These are phyloP conservation scores for Lithocarpus polystachyus DNA, from an alignment of 306 rosid species.

Conservation along the genomic window DNA sequence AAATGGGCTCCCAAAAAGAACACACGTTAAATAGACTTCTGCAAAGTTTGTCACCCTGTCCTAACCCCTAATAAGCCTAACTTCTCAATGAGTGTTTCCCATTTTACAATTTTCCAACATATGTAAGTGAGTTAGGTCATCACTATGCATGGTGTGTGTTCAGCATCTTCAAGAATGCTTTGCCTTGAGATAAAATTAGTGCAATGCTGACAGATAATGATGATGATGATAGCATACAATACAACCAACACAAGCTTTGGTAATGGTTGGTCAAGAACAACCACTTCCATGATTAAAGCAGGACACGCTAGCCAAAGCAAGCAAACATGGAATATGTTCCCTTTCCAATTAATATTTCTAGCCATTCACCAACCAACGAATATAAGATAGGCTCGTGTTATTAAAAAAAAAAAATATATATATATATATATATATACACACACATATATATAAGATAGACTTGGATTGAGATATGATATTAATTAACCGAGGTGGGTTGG, in stretches of 20 bases:
- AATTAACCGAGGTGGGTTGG: too few relatives aligned
- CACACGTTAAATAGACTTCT: too few relatives aligned
- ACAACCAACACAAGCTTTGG: neutral
- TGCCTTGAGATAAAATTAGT: neutral
- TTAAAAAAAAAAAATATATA: too few relatives aligned
- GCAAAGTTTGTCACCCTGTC: neutral
- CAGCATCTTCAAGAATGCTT: neutral
- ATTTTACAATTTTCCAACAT: neutral
- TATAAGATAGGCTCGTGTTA: too few relatives aligned
- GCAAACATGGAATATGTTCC: neutral
- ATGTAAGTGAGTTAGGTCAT: too few relatives aligned
- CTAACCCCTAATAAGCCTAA: neutral
- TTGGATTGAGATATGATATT: too few relatives aligned
- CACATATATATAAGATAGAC: too few relatives aligned
- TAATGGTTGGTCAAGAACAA: neutral
- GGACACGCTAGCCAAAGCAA: neutral
- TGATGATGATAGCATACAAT: neutral
- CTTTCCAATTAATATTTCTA: neutral
- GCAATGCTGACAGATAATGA: neutral
- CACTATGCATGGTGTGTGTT: too few relatives aligned
- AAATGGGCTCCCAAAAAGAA: too few relatives aligned
- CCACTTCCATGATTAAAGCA: slow-evolving; percentile 5
- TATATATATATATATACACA: too few relatives aligned
- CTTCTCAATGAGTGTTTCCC: neutral
- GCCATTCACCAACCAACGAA: neutral